A percentile compares a stretch with the other conserved stretches of the same genome.
These are phyloP conservation scores for Phialemonium atrogriseum DNA, from an alignment of 2,329 filamentous ascomycete species.

Conservation along the genomic window DNA sequence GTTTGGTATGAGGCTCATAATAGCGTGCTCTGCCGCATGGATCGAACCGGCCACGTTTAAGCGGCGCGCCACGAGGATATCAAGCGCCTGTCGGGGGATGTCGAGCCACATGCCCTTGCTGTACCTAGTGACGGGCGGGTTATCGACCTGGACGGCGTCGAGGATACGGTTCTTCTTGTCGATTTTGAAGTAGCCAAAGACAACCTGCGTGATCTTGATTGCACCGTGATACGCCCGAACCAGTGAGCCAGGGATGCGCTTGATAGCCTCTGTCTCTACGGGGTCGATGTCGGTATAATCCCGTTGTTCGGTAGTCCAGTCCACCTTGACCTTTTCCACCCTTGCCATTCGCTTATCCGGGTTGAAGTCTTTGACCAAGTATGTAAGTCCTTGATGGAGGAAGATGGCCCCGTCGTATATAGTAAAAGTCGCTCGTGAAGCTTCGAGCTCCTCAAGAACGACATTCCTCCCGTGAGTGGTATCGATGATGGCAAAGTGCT, in stretches of 20 bases:
- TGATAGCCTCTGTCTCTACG: conserved; percentile 81
- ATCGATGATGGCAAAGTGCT: conserved; percentile 92
- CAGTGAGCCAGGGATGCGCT: conserved; percentile 53
- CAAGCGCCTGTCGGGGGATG: conserved; percentile 68
- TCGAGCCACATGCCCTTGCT: conserved; percentile 96
- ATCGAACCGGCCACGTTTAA: conserved; percentile 84
- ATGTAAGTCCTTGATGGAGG: conserved; percentile 89
- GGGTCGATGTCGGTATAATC: conserved; percentile 94
- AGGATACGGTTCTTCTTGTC: conserved; percentile 78
- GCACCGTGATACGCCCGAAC: conserved; percentile 75
- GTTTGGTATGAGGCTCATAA: conserved; percentile 79
- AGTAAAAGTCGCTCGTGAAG: conserved; percentile 88
- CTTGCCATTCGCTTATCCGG: conserved; percentile 75
- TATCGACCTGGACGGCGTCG: conserved; percentile 88
- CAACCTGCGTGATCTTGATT: conserved; percentile 78
- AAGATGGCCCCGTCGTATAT: conserved; percentile 97
- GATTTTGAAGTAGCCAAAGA: conserved; percentile 98
- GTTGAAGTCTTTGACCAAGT: conserved; percentile 82
- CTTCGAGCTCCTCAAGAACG: conserved; percentile 92
- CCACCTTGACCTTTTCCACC: conserved; percentile 81
- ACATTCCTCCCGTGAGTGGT: conserved; percentile 73
- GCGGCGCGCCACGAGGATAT: conserved; percentile 63
- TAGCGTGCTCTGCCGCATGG: conserved; percentile 87
- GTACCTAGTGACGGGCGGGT: conserved; percentile 77
- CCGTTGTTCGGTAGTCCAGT: conserved; percentile 90